A percentile compares a stretch with the other conserved stretches of the same genome.
Conservation (phyloP, 225 moss, liverwort and hornwort species). For the Asterella californica region DNA sequence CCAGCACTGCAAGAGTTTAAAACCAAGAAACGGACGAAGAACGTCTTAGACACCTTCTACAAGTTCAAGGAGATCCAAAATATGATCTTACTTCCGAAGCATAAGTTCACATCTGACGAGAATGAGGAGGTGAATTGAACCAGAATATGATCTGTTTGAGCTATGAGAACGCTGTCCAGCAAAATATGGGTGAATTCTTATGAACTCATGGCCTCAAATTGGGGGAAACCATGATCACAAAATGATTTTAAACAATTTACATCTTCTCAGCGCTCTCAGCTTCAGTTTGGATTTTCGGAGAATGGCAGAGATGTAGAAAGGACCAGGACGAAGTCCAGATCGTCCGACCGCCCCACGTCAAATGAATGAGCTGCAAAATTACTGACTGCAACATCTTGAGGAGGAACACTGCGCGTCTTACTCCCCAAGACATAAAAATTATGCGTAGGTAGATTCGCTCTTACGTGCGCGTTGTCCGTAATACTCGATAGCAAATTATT, state of each 20-base stretch:
- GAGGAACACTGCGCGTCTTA: neutral
- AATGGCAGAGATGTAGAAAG: too few species aligned
- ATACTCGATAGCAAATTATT: neutral
- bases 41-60: neutral
- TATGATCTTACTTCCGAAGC: neutral
- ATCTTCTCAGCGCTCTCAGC: too few species aligned
- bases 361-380: neutral
- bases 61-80: neutral
- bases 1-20: constrained; percentile 94
- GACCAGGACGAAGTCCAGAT: too few species aligned
- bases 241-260: neutral
- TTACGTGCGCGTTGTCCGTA: neutral
- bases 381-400: neutral
- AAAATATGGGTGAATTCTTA: neutral
- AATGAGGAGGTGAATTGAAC: neutral
- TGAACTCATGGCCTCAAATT: neutral
- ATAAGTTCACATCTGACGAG: too few species aligned
- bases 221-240: neutral
- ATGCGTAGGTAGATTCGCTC: neutral
- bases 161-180: neutral
- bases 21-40: neutral
- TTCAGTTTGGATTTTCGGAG: too few species aligned
- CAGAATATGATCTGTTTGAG: neutral
- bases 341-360: too few species aligned
- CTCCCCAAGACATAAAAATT: neutral